Evolutionary conservation across 2,329 filamentous ascomycete genomes (phyloP), one percentile per base, ranked within the genome.

Genomic region (Clonostachys rosea): DNA sequence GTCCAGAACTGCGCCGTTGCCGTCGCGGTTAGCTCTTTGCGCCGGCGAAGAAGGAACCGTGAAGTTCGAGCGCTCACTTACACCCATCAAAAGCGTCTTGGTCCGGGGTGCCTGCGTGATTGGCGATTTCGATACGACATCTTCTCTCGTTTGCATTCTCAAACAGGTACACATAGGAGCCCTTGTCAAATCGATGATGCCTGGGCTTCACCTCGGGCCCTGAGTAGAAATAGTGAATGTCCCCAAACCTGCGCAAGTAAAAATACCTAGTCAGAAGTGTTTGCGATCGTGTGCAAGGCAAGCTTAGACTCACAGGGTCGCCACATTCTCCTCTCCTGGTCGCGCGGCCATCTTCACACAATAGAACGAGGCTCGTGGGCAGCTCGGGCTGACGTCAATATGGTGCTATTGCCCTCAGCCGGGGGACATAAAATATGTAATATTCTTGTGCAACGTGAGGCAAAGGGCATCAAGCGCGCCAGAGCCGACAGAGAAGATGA

Each of bases 121-220:
- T 92, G 40, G 87, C 87, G 51, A 91, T 73, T 66, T 91, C 88
- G 53, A 91, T 70, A 54, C 87, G 84, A 52, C 85, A 85, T 50
- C 81, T 76, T 51, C 81, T 75, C 55, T 84, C 79, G 50, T 72
- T 73, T 12, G 86, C 78, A 60, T 89, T 86, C 64, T 91, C 85
- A 62, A 89, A 91, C 6, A 91, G 71, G 60, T 91, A 91, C 48
- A 91, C 78, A 62, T 91, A 91, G 8, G 86, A 91, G 42, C 83
- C 79, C 63, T 87, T 87, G 64, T 89, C 84, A 64, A 92, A 91
- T 45, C 87, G 83, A 64, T 91, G 86, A 63, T 91, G 88, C n/a
- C 76, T 81, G 33, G 87, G 87, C 48, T 77, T 82, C 48, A 76
- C 73, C 6, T 75, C 74, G 3, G 84, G 83, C n/a, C 83, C 76